Evolutionary conservation across 768 basidiomycete species (phyloP).

Genomic region (Auricularia cornea): DNA sequence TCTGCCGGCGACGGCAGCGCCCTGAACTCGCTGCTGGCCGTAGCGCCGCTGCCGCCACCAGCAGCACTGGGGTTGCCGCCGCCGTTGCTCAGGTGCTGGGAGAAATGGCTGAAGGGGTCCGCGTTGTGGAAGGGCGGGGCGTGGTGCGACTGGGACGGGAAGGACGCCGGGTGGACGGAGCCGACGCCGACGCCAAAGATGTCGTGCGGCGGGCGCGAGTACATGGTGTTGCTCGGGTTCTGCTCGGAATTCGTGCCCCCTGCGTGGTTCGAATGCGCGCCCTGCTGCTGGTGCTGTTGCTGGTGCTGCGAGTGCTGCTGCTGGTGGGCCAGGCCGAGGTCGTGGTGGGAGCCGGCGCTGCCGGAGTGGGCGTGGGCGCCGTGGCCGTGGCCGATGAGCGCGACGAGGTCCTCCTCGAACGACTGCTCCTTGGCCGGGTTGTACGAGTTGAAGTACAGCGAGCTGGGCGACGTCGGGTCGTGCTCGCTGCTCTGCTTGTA

Average conservation of each 20-base stretch:
- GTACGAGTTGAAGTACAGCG: neutral
- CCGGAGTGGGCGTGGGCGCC: conserved; percentile 24
- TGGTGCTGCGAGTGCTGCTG: conserved; percentile 2
- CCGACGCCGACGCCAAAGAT: conserved; percentile 57
- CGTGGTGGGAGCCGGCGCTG: conserved; percentile 37
- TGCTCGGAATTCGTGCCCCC: too few species aligned
- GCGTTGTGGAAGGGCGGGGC: neutral
- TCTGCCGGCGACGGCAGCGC: conserved; percentile 21
- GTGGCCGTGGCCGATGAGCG: conserved; percentile 37
- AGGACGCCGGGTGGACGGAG: conserved; percentile 25
- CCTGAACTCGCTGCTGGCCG: conserved; percentile 14
- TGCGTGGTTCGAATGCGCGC: conserved; percentile 19
- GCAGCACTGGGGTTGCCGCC: too few species aligned
- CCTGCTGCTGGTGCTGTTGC: conserved; percentile 6
- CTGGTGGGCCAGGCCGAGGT: conserved; percentile 18
- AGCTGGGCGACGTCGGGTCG: neutral
- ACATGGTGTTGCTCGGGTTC: conserved; percentile 23
- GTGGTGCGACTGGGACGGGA: conserved; percentile 14
- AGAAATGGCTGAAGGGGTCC: neutral
- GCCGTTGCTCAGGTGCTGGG: conserved; percentile 5
- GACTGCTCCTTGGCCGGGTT: neutral
- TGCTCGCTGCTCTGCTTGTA: neutral
- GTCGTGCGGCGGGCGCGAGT: conserved; percentile 39
- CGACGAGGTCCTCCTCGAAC: conserved; percentile 60
- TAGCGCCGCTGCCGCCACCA: conserved; percentile 4